Evolutionary conservation across 2,329 filamentous ascomycete species (phyloP), one percentile per base, ranked within the genome.

Genomic region (Trichocomaceae sp.): DNA sequence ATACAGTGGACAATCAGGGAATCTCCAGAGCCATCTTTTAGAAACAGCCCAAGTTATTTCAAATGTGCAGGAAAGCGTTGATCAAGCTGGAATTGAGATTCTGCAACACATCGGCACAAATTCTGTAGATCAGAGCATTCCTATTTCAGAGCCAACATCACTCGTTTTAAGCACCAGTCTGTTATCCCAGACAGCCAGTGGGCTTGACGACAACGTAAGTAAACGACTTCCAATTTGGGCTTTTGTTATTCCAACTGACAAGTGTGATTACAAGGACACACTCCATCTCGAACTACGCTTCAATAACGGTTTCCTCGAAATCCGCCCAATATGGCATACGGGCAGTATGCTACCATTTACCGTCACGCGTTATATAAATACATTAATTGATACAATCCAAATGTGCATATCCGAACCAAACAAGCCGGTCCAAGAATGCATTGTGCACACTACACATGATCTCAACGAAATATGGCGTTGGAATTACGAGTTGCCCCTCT

Each of bases 401-500:
- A 51, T 67, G 15, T 72, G 68, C 55, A 56, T 74, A 20, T 59
- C 64, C 10, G 64, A 63, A 33, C 65, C 64, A n/a, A n/a, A n/a
- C n/a, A n/a, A n/a, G 5, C 56, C 69, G 3, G 61, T 77, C 15
- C 58, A 69, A 55, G 58, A 67, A 15, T 65, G 61, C 42, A 59
- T 75, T 37, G 60, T 61, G 1, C 70, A 70, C 9, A 66, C 65
- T 5, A 44, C 48, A 12, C 55, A 64, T n/a, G 77, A 79, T 54
- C 60, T 77, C 3, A 61, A 71, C 15, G 64, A 74, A 20, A 70
- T 79, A 44, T 79, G 78, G 77, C 62, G 63, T 3, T 78, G 76
- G 74, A 79, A 79, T 46, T 64, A 74, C 26, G 57, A 67, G 2
- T 57, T 79, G 2, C 76, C 76, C 19, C 72, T 74, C 2, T 68